Conservation (phyloP, 805 yeast species). For the Millerago galiae region DNA sequence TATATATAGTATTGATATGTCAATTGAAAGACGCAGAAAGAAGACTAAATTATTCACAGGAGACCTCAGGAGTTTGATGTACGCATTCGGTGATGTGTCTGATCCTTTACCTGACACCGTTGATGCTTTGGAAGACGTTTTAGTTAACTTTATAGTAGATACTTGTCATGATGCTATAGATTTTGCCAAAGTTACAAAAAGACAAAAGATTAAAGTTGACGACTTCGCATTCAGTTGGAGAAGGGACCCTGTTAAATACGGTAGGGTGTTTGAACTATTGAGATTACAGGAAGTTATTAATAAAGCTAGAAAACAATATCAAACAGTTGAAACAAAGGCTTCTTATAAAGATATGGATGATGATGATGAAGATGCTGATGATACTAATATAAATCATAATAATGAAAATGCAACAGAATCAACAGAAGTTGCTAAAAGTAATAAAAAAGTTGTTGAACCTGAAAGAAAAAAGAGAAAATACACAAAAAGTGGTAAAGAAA, state of each 20-base stretch:
- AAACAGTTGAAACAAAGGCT: slow-evolving; percentile 48
- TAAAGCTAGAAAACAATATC: slow-evolving; percentile 63
- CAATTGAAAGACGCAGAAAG: slow-evolving; percentile 26
- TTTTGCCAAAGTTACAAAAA: slow-evolving; percentile 42
- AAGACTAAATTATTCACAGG: slow-evolving; percentile 39
- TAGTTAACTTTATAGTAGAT: slow-evolving; percentile 56
- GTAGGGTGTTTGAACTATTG: slow-evolving; percentile 61
- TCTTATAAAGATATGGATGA: slow-evolving; percentile 24
- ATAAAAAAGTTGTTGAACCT: slow-evolving; percentile 9
- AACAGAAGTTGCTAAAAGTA: slow-evolving; percentile 6
- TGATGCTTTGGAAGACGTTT: slow-evolving; percentile 59
- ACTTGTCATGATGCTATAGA: slow-evolving; percentile 49
- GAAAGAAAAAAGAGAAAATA: slow-evolving; percentile 25
- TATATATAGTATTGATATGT: no score
- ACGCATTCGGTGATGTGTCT: slow-evolving; percentile 69
- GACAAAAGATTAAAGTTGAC: slow-evolving; percentile 63
- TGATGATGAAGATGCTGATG: slow-evolving; percentile 22
- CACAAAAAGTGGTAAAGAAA: slow-evolving; percentile 26
- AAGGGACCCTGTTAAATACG: slow-evolving; percentile 59
- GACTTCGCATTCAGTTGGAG: slow-evolving; percentile 68
- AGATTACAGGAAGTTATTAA: slow-evolving; percentile 53
- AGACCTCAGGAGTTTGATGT: slow-evolving; percentile 52
- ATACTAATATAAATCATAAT: slow-evolving; percentile 14
- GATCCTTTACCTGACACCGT: slow-evolving; percentile 62
- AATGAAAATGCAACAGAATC: slow-evolving; percentile 12